These are phyloP conservation scores for Starmerella scarabaei DNA, from an alignment of 805 yeast genomes.

Conservation along the genomic window DNA sequence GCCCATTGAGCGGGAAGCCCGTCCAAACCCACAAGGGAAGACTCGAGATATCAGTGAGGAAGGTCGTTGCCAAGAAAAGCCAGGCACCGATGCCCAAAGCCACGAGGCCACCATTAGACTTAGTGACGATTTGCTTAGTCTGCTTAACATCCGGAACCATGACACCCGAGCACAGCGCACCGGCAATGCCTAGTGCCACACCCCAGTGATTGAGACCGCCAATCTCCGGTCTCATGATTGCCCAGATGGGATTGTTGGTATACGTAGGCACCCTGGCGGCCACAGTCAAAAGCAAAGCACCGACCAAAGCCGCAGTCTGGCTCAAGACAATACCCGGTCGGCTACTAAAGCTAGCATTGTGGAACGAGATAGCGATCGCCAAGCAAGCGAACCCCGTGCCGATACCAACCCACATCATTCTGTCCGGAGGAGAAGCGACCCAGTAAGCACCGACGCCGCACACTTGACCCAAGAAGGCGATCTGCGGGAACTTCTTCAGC, in stretches of 20 bases:
- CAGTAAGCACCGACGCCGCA: conserved; percentile 68
- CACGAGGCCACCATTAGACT: conserved; percentile 30
- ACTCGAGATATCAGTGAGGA: conserved; percentile 72
- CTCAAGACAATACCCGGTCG: conserved; percentile 20
- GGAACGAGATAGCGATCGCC: conserved; percentile 44
- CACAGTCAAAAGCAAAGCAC: conserved; percentile 65
- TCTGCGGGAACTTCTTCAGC: conserved; percentile 36
- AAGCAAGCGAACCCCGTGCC: conserved; percentile 56
- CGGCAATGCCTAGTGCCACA: conserved; percentile 45
- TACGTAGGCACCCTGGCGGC: conserved; percentile 61
- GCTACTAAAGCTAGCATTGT: conserved; percentile 25
- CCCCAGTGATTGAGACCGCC: conserved; percentile 80
- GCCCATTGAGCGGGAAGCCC: conserved; percentile 79
- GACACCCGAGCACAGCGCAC: conserved; percentile 45
- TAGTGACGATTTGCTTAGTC: neutral
- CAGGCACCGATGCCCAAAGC: conserved; percentile 66
- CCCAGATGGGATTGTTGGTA: conserved; percentile 94
- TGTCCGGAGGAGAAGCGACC: conserved; percentile 51
- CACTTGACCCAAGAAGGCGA: conserved; percentile 42
- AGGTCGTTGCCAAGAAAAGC: conserved; percentile 57
- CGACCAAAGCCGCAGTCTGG: conserved; percentile 43
- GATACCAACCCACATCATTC: conserved; percentile 50
- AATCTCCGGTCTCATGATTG: conserved; percentile 69
- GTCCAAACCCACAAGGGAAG: conserved; percentile 94
- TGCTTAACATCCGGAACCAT: conserved; percentile 14